Percentiles rank a stretch among this genome's conserved stretches.
These are phyloP conservation scores for Piper longum DNA, from an alignment of 164 flowering plant genomes.

Conservation along the genomic window DNA sequence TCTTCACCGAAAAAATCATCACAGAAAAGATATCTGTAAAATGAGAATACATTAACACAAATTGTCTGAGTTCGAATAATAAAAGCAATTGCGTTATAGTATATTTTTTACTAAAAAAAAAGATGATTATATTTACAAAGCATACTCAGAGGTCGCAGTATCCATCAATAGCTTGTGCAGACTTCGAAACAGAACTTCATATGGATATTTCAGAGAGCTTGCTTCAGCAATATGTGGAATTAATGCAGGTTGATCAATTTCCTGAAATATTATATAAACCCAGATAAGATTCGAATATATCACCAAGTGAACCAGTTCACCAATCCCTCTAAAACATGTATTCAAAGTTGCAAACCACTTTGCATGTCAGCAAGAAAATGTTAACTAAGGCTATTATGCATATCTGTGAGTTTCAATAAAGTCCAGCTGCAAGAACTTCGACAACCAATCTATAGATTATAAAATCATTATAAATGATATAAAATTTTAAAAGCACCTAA, in stretches of 20 bases:
- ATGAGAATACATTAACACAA: slow-evolving; percentile 2
- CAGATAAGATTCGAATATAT: neutral
- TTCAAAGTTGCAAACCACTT: too few relatives aligned
- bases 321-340: too few relatives aligned
- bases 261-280: slow-evolving; percentile 32
- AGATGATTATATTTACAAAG: neutral
- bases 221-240: slow-evolving; percentile 99
- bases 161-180: slow-evolving; percentile 98
- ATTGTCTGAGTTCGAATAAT: neutral
- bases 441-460: neutral
- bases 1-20: slow-evolving; percentile 95
- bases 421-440: neutral
- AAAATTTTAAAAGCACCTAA: neutral
- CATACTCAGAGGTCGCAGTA: slow-evolving; percentile 94
- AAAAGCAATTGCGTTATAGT: slow-evolving; percentile 6
- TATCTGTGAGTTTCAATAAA: too few relatives aligned
- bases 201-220: slow-evolving; percentile 78
- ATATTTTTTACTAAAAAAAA: slow-evolving; percentile 8
- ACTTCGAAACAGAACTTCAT: slow-evolving; percentile 95
- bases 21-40: slow-evolving; percentile 76
- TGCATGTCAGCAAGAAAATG: too few relatives aligned
- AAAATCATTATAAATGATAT: neutral
- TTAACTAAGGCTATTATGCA: too few relatives aligned
- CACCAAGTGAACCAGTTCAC: neutral
- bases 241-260: slow-evolving; percentile 91